Base-by-base conservation (phyloP, 257 asterid genomes). In the Apocynum venetum region DNA sequence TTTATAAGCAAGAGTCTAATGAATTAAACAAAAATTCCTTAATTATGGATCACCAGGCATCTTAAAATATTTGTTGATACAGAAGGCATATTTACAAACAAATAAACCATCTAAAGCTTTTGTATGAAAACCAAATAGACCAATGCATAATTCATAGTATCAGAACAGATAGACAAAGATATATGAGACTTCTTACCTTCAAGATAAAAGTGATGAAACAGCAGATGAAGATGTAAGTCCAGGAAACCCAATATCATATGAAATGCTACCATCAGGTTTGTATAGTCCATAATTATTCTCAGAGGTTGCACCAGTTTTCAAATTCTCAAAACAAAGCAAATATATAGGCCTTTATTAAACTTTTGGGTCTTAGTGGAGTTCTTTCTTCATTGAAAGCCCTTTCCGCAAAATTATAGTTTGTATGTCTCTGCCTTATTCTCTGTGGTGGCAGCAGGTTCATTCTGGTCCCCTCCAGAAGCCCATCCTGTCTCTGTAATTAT, bases 401-500 rank as follows among this genome's bases (percentile, higher is more conserved):
- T 96, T 96, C 25, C 96, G 91, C 75, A 96, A 80, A n/a, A 86
- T 96, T 96, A 75, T 78, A 93, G 75, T 96, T n/a, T 81, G 75
- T 90, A 96, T 0, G 92, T 93, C 88, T n/a, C 92, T 89, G 2
- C 98, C 98, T n/a, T n/a, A 82, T 96, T 96, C 67, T 74, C 74
- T 1, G 77, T 74, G 0, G 93, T 91, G 14, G 99, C 99, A 67
- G 92, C 97, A 66, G 98, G 88, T 79, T 96, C 98, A 72, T 61
- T 91, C 78, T 88, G 89, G 74, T 87, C 99, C 44, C 99, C 99
- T 65, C 74, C 86, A 75, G 99, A 96, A 78, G 99, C 97, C 99
- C 99, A 96, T 44, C 99, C 99, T 1, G 99, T 96, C 84, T 96
- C 99, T 0, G 99, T 93, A 61, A 96, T 82, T 61, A 96, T 89